Percentiles rank a stretch among this genome's conserved stretches.
Conservation (phyloP, 1,139 yeast genomes). For the Saccharomyces hybrid region DNA sequence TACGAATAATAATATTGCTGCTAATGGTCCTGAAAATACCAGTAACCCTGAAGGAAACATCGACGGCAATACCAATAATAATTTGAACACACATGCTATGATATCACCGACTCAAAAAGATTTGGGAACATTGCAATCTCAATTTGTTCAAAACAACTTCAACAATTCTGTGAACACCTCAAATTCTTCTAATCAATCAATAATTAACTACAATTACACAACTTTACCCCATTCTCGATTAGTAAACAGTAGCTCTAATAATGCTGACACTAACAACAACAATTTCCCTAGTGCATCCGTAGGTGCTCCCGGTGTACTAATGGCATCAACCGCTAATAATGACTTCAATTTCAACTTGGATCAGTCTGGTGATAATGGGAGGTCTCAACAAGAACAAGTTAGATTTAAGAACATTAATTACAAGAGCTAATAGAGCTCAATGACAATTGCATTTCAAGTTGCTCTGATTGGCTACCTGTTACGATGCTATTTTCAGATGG, state of each 20-base stretch:
- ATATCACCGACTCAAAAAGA: not conserved
- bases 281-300: not conserved
- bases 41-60: constrained; percentile 25
- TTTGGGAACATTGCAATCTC: not conserved
- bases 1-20: constrained; percentile 39
- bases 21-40: not conserved
- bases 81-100: not conserved
- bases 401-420: constrained; percentile 9
- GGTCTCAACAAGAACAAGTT: constrained; percentile 4
- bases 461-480: not conserved
- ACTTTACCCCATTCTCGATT: not conserved
- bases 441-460: not conserved
- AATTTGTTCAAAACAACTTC: not conserved
- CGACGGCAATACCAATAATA: constrained; percentile 33
- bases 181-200: not conserved
- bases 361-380: not conserved
- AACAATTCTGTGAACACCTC: not conserved
- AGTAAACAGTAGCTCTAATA: not conserved
- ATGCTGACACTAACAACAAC: not conserved
- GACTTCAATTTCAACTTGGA: not conserved
- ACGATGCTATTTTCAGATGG: not conserved
- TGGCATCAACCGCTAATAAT: not conserved
- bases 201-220: not conserved
- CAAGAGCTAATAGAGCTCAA: constrained; percentile 1
- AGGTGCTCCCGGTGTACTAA: not conserved